Base-by-base conservation (phyloP, 2,329 filamentous ascomycete genomes). In the Colletotrichum tabaci region DNA sequence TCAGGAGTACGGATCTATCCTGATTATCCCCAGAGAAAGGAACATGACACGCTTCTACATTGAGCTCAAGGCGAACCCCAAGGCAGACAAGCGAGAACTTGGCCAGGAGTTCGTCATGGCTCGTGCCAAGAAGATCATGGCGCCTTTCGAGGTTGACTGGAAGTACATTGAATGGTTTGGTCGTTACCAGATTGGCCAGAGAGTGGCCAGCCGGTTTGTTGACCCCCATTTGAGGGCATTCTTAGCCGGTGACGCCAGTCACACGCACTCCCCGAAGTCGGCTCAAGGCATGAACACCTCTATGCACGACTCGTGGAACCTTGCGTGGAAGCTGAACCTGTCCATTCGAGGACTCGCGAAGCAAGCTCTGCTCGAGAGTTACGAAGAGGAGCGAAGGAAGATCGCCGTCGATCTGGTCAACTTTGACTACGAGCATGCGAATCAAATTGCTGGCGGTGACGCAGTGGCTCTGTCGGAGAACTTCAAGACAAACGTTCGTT, bases 11-110 rank as follows among this genome's bases (percentile, higher is more conserved):
- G 92, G 92, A 3, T 92, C 91, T 0, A 90, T 94, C 56, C 85
- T 94, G n/a, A 92, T 93, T 79, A 91, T 94, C 64, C 92, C 92
- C 5, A 88, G 92, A 49, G 92, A 94, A 79, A 86, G 91, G 52
- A 92, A 92, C 76, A 90, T 94, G 87, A 94, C 92, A 0, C 88
- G 92, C 56, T 84, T 89, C 76, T 89, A 89, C 75, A 88, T 89
- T 69, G 87, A 89, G 79, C 84, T 89, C 66, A 89, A 88, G 79
- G 82, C 84, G 16, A 76, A 79, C 8, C 76, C 79, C 38, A 85
- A 84, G 75, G 77, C 81, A 42, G 82, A 86, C 70, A 78, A 81
- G 66, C 76, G 81, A 67, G 80, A 82, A 61, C 79, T 87, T 47
- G 85, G 89, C 6, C 87, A 92, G 74, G 88, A 92, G 42, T 93